Evolutionary conservation across 2,329 filamentous ascomycete genomes (phyloP), one percentile per base, ranked within the genome.

Genomic region (Aspergillus sp.): DNA sequence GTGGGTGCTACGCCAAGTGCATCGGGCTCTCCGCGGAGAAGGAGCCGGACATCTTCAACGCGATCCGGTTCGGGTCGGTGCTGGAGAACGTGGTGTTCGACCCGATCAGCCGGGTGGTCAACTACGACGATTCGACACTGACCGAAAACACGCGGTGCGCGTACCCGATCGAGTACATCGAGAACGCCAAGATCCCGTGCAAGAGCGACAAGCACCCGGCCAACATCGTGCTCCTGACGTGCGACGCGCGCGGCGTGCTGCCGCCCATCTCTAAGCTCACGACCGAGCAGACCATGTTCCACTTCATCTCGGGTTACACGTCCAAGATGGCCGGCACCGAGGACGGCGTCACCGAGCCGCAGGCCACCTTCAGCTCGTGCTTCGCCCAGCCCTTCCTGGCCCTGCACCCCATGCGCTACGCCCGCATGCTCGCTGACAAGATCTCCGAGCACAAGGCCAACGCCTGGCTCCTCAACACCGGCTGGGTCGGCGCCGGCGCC

Each of bases 261-360:
- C 91, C 91, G 36, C 91, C 91, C 30, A 96, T 98, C 68, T 95
- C 86, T 54, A 96, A 96, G 75, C 82, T 98, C 60, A 79, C 82
- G 72, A 77, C 82, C 45, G 78, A 85, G 54, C 91, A 96, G 71
- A 94, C 86, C 64, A 96, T 98, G 89, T 98, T 96, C 81, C 91
- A 98, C 75, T 98, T 98, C 79, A 98, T 98, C 68, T 93, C 85
- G 12, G 91, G 91, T 52, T 98, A 98, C 75, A 98, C 91, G 44
- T 96, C 89, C 59, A 98, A 98, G 80, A 98, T 98, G 91, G 91
- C 91, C 45, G 91, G 91, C 56, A 98, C 91, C 20, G 91, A 98
- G 70, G 86, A 95, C 47, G 91, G 91, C 56, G 79, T 98, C 45
- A 93, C 84, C 7, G 91, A 98, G 69, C 91, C 91, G 45, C 86